phyloP scores from a whole-genome alignment of 345 rosid genomes.

The Erucastrum elatum region DNA sequence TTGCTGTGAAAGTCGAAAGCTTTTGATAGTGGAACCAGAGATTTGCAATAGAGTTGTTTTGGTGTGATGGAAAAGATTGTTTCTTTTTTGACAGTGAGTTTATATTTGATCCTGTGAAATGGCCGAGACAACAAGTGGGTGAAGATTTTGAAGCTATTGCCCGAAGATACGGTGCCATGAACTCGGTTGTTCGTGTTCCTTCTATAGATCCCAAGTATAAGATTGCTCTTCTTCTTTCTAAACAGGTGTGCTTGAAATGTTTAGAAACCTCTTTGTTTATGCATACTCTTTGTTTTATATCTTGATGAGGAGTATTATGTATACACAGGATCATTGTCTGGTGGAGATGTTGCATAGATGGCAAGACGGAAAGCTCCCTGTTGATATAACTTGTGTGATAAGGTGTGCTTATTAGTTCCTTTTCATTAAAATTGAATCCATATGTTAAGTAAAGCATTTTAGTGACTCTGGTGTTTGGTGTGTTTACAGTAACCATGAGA shows the following conservation, averaged over 20 bases:
- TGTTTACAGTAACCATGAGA: constrained; percentile 72
- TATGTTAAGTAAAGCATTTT: too few relatives aligned
- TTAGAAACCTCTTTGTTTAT: not conserved
- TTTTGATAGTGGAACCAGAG: not conserved
- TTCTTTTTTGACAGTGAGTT: constrained; percentile 45
- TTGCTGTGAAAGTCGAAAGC: not conserved
- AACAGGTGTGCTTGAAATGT: constrained; percentile 59
- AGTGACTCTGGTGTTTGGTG: not conserved
- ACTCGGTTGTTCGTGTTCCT: constrained; percentile 81
- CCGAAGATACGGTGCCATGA: constrained; percentile 54
- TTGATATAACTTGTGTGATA: constrained; percentile 83
- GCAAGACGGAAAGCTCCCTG: constrained; percentile 91
- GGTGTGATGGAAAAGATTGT: constrained; percentile 10
- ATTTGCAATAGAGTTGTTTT: not conserved
- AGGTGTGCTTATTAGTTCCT: constrained; percentile 48
- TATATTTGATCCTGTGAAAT: constrained; percentile 67
- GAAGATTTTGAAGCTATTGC: constrained; percentile 72
- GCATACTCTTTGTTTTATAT: not conserved
- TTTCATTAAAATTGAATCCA: not conserved
- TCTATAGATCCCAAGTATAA: constrained; percentile 77
- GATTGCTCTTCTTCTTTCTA: constrained; percentile 85
- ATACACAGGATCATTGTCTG: constrained; percentile 80
- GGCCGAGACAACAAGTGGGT: constrained; percentile 75
- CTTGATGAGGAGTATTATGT: constrained; percentile 5
- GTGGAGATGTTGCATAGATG: constrained; percentile 77